Conservation (phyloP, 108 stramenopile genomes). For the Nannochloropsis granulata region DNA sequence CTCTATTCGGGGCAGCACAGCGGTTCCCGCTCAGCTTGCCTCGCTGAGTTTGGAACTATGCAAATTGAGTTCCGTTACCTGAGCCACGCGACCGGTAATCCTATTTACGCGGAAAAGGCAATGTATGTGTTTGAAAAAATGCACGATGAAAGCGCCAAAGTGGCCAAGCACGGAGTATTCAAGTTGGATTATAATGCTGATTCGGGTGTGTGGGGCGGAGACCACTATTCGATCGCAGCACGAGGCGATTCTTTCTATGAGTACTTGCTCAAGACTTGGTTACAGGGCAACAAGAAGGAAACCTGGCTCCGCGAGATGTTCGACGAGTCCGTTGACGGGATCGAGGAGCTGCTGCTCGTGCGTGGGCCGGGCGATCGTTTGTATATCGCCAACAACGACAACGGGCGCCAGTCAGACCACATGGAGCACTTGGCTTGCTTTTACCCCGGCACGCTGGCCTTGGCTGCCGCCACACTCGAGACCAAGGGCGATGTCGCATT, state of each 20-base stretch:
- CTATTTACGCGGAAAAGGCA: constrained; percentile 49
- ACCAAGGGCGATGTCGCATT: constrained; percentile 11
- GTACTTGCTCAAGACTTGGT: constrained; percentile 54
- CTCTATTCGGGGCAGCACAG: neutral
- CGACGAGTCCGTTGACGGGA: constrained; percentile 68
- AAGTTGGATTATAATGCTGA: constrained; percentile 14
- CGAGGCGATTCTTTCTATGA: constrained; percentile 61
- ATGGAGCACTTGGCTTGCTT: constrained; percentile 58
- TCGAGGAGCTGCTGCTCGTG: constrained; percentile 49
- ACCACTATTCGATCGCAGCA: constrained; percentile 40
- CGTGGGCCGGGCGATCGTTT: constrained; percentile 53
- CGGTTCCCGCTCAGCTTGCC: constrained; percentile 20
- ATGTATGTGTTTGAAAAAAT: constrained; percentile 50
- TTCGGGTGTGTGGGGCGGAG: neutral
- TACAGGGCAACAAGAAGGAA: constrained; percentile 52
- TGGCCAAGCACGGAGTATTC: constrained; percentile 17
- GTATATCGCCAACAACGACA: constrained; percentile 41
- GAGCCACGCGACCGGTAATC: constrained; percentile 46
- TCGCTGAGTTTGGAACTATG: constrained; percentile 68
- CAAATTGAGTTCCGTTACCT: constrained; percentile 82
- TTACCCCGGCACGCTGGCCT: constrained; percentile 61
- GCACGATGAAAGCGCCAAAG: neutral
- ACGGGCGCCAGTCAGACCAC: neutral
- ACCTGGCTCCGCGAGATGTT: constrained; percentile 49
- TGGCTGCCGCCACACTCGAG: constrained; percentile 54